phyloP scores from a whole-genome alignment of 192 early-diverging fungal species.

The Gonapodya prolifera region DNA sequence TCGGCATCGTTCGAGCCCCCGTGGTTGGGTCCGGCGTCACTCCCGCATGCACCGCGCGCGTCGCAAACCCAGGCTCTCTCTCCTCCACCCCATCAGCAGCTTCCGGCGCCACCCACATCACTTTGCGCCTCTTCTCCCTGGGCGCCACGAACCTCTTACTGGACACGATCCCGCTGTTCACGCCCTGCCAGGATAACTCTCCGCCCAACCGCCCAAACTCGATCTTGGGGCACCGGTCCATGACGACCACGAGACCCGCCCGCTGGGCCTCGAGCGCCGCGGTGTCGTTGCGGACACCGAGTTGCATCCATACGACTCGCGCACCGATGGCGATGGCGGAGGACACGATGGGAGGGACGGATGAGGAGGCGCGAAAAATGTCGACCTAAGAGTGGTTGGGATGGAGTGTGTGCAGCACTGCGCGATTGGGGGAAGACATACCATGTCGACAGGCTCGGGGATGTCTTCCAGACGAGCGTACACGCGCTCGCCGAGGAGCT shows the following conservation, averaged over 20 bases:
- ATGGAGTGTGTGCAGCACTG: too few relatives aligned
- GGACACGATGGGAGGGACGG: not conserved
- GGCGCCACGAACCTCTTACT: not conserved
- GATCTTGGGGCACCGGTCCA: not conserved
- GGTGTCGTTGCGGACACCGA: not conserved
- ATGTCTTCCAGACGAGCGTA: not conserved
- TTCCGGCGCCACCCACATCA: too few relatives aligned
- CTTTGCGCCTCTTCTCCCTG: not conserved
- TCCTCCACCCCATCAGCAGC: not conserved
- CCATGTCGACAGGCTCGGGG: not conserved
- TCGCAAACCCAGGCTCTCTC: not conserved
- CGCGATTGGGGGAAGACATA: too few relatives aligned
- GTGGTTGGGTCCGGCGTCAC: too few relatives aligned
- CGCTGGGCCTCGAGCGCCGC: not conserved
- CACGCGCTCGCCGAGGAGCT: not conserved
- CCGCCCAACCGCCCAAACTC: not conserved
- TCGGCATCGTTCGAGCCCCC: not conserved
- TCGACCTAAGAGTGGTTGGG: too few relatives aligned
- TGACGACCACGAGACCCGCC: not conserved
- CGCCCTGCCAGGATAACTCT: not conserved
- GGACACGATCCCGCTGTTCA: not conserved
- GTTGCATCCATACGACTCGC: not conserved
- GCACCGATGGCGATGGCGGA: not conserved
- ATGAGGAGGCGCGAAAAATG: not conserved
- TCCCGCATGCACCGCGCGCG: constrained; percentile 5